Evolutionary conservation across 1,284 basidiomycete species (phyloP), one percentile per base, ranked within the genome.

Genomic region (Puccinia polysora): DNA sequence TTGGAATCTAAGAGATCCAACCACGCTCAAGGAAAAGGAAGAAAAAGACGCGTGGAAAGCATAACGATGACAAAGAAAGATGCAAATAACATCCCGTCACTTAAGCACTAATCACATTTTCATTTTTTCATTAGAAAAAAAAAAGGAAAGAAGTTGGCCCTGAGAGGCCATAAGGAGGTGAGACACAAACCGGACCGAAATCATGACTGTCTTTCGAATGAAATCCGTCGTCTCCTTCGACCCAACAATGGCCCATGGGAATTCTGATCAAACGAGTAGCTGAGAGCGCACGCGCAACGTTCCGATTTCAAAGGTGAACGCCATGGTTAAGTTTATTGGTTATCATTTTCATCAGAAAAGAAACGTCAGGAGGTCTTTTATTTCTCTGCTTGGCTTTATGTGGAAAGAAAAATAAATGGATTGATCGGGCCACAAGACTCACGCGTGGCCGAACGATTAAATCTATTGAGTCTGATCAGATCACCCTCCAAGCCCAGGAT

Each of bases 401-500:
- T n/a, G n/a, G n/a, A n/a, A n/a, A n/a, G n/a, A n/a, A n/a, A n/a
- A n/a, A n/a, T n/a, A n/a, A n/a, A n/a, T n/a, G n/a, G n/a, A n/a
- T n/a, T n/a, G n/a, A n/a, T n/a, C n/a, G n/a, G n/a, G n/a, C n/a
- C n/a, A n/a, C n/a, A n/a, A n/a, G n/a, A n/a, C n/a, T n/a, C n/a
- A n/a, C n/a, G n/a, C n/a, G n/a, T n/a, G n/a, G n/a, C n/a, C n/a
- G n/a, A n/a, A n/a, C n/a, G n/a, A n/a, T n/a, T n/a, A n/a, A n/a
- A n/a, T n/a, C n/a, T 78, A 0, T 81, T 74, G 0, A 82, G 81
- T 14, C 79, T 75, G 56, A 83, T 82, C 0, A 83, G 76, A 74
- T 84, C 83, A n/a, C 83, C 83, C 62, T 82, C 81, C 6, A 84
- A 77, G 10, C 82, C 84, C 49, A 85, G 77, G 56, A 85, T 82